Conservation (phyloP, 139 green algal species). For the Coccomyxa sp. region DNA sequence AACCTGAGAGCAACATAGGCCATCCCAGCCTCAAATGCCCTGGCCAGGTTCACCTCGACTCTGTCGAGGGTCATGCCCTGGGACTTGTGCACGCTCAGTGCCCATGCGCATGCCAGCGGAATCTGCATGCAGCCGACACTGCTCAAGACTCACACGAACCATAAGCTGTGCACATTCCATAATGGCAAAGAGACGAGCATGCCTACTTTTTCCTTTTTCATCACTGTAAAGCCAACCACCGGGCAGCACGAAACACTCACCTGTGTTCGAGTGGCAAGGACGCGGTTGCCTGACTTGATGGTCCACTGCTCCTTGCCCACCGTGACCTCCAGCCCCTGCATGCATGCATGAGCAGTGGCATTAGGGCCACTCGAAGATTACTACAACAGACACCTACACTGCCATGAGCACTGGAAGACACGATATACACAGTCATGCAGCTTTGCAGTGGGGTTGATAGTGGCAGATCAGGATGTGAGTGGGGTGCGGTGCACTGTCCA, state of each 20-base stretch:
- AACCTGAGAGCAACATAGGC: conserved; percentile 64
- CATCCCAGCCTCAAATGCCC: conserved; percentile 64
- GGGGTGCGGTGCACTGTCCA: too few species aligned
- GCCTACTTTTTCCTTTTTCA: neutral
- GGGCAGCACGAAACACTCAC: neutral
- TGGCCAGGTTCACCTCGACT: conserved; percentile 38
- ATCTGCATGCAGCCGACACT: conserved; percentile 23
- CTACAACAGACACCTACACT: neutral
- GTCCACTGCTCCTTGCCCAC: conserved; percentile 35
- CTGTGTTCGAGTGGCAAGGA: conserved; percentile 14
- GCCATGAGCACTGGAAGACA: neutral
- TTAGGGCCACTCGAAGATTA: neutral
- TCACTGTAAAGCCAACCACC: neutral
- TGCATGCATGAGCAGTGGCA: neutral
- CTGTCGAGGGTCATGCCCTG: conserved; percentile 73
- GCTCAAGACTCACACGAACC: neutral
- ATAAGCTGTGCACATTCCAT: too few species aligned
- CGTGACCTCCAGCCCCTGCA: conserved; percentile 29
- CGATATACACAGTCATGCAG: neutral
- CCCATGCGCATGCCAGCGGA: conserved; percentile 63
- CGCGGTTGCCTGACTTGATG: conserved; percentile 11
- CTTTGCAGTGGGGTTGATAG: neutral
- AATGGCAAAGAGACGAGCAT: too few species aligned
- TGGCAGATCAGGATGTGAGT: too few species aligned
- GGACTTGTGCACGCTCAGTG: conserved; percentile 65